These are phyloP conservation scores for Vigna reflexopilosa DNA, from an alignment of 306 rosid genomes.

Conservation along the genomic window DNA sequence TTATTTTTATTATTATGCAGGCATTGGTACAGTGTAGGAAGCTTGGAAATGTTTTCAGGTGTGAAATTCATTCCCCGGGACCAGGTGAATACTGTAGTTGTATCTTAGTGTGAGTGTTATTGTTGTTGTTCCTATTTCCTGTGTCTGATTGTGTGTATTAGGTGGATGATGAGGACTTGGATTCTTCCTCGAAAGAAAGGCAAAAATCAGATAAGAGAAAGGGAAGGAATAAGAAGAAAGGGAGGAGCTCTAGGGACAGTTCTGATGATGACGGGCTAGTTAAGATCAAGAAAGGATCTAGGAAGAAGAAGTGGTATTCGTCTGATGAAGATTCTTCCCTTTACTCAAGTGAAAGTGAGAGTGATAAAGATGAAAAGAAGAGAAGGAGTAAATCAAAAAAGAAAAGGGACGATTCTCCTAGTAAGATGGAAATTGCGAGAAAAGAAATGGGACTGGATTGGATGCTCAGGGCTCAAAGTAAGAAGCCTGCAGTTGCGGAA, in stretches of 20 bases:
- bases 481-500: constrained; percentile 49
- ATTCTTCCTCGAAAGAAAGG: constrained; percentile 47
- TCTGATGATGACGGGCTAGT: constrained; percentile 66
- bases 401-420: constrained; percentile 47
- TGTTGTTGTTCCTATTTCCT: background rate
- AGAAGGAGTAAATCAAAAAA: constrained; percentile 49
- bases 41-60: constrained; percentile 52
- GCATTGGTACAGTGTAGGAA: constrained; percentile 14
- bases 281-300: constrained; percentile 60
- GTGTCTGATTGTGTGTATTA: constrained; percentile 19
- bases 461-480: constrained; percentile 86
- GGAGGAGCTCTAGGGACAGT: constrained; percentile 51
- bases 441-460: constrained; percentile 91
- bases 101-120: constrained; percentile 13
- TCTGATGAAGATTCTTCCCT: constrained; percentile 62
- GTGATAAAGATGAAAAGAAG: constrained; percentile 50
- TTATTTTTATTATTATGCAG: constrained; percentile 11
- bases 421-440: constrained; percentile 68
- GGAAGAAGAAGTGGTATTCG: constrained; percentile 78
- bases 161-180: constrained; percentile 49
- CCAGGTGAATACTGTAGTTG: constrained; percentile 43
- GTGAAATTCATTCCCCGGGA: constrained; percentile 59
- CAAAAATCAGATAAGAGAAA: constrained; percentile 48
- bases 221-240: constrained; percentile 52
- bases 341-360: constrained; percentile 55